Evolutionary conservation across 345 rosid species (phyloP).

Genomic region (Kandelia obovata): DNA sequence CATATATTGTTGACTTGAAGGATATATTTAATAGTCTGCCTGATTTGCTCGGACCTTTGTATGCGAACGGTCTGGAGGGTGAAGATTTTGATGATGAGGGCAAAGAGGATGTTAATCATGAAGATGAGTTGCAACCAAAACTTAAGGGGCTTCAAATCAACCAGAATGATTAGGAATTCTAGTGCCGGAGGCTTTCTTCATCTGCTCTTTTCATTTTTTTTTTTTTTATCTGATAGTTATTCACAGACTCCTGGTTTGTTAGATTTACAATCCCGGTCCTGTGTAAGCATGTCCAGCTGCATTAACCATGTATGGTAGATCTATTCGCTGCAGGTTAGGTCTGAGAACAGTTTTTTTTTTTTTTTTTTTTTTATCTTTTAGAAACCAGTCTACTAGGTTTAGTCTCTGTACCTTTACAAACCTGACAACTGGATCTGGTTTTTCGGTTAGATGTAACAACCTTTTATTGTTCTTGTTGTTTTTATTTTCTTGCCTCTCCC

Average conservation of each 20-base stretch:
- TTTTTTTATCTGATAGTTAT: neutral
- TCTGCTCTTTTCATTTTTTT: neutral
- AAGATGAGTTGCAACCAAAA: conserved; percentile 61
- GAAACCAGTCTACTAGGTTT: neutral
- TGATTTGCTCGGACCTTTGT: conserved; percentile 24
- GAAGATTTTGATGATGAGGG: conserved; percentile 64
- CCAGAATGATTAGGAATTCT: conserved; percentile 34
- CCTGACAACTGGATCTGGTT: conserved; percentile 11
- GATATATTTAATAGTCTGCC: conserved; percentile 24
- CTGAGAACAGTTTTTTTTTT: neutral
- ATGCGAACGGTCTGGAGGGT: conserved; percentile 45
- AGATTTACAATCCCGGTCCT: conserved; percentile 1
- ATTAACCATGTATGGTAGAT: conserved; percentile 11
- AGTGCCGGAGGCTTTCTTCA: neutral
- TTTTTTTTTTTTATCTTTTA: neutral
- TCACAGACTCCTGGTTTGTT: neutral
- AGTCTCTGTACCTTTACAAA: neutral
- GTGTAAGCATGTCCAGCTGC: conserved; percentile 14
- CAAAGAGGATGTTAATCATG: conserved; percentile 39
- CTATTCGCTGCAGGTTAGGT: conserved; percentile 14
- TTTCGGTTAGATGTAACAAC: conserved; percentile 8
- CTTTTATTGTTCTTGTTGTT: conserved; percentile 6
- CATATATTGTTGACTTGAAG: conserved; percentile 25
- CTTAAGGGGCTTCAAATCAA: conserved; percentile 65
- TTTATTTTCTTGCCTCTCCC: neutral